Conservation (phyloP, 768 basidiomycete species). For the Tylopilus felleus region DNA sequence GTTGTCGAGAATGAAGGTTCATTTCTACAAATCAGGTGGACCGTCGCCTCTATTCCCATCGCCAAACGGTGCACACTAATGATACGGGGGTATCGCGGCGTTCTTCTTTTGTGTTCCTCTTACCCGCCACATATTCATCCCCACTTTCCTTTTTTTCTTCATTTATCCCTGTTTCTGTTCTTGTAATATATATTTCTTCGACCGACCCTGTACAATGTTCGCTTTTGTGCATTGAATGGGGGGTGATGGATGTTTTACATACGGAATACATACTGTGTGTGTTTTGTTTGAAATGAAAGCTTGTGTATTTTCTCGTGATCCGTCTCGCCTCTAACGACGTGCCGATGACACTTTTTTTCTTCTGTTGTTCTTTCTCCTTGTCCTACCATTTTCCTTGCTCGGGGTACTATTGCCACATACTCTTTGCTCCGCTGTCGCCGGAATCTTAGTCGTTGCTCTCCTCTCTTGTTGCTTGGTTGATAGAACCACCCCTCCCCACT, state of each 20-base stretch:
- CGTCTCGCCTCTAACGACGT: neutral
- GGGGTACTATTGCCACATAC: neutral
- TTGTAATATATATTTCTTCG: conserved; percentile 26
- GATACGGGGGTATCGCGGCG: conserved; percentile 8
- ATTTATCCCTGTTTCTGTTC: conserved; percentile 25
- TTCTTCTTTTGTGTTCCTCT: neutral
- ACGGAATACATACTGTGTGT: conserved; percentile 17
- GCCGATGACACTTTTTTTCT: neutral
- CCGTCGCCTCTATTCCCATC: conserved; percentile 39
- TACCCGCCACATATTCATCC: conserved; percentile 5
- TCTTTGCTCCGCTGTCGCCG: neutral
- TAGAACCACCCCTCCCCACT: neutral
- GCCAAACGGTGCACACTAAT: conserved; percentile 35
- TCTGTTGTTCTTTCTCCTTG: neutral
- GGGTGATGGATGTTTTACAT: conserved; percentile 16
- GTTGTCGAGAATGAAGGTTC: no score
- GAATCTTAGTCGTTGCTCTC: neutral
- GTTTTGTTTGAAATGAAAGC: conserved; percentile 15
- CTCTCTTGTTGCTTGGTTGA: neutral
- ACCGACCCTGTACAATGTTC: conserved; percentile 27
- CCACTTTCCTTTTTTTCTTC: conserved; percentile 11
- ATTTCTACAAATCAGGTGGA: no score
- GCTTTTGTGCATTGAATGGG: conserved; percentile 21
- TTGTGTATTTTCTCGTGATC: conserved; percentile 12
- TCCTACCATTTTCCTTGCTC: neutral